These are phyloP conservation scores for Solanum ahanhuiri DNA, from an alignment of 257 asterid genomes.

Conservation along the genomic window DNA sequence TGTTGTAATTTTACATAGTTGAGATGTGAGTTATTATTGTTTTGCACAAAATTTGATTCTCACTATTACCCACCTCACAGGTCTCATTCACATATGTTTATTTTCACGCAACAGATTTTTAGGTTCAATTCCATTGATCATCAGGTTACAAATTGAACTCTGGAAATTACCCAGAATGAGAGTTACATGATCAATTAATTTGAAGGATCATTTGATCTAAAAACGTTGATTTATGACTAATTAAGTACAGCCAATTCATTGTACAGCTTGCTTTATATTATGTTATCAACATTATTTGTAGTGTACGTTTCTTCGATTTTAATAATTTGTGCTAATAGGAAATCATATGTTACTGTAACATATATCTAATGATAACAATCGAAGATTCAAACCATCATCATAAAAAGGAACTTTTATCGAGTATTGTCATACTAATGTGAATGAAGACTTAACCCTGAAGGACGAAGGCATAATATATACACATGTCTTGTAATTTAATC, in stretches of 20 bases:
- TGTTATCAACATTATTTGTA: not conserved
- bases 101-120: conserved; percentile 28
- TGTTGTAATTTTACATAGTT: not conserved
- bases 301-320: not conserved
- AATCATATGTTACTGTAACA: not conserved
- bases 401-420: not conserved
- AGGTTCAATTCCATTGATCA: conserved; percentile 26
- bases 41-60: conserved; percentile 11
- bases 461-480: not conserved
- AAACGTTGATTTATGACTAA: not conserved
- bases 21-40: not conserved
- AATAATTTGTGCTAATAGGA: not conserved
- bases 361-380: not conserved
- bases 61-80: conserved; percentile 30
- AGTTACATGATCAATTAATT: conserved; percentile 11
- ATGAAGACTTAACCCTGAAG: not conserved
- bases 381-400: not conserved
- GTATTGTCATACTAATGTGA: too few relatives aligned
- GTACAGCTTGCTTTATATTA: not conserved
- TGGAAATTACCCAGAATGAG: conserved; percentile 11
- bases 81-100: conserved; percentile 16
- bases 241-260: not conserved
- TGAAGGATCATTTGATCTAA: not conserved
- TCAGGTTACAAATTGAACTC: conserved; percentile 5
- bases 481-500: not conserved